A percentile compares a stretch with the other conserved stretches of the same genome.
These are phyloP conservation scores for Botrytis deweyae DNA, from an alignment of 2,329 filamentous ascomycete species.

Conservation along the genomic window DNA sequence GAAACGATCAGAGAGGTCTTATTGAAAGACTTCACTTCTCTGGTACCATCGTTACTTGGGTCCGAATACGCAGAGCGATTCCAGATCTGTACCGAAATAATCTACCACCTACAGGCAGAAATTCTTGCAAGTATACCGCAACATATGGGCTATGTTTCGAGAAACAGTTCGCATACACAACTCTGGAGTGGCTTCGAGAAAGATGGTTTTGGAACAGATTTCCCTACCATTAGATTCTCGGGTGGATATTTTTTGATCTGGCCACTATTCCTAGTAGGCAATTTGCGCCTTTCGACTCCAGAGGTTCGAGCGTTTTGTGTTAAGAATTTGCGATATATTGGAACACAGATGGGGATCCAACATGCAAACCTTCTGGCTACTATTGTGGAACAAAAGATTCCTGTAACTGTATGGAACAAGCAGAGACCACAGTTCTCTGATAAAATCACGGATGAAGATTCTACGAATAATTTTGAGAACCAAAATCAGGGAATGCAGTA, in stretches of 20 bases:
- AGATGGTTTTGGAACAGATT: not conserved
- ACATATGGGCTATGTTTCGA: constrained; percentile 21
- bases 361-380: constrained; percentile 33
- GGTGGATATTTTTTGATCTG: constrained; percentile 35
- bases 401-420: constrained; percentile 22
- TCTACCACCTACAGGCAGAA: constrained; percentile 29
- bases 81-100: constrained; percentile 20
- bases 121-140: constrained; percentile 37
- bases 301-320: constrained; percentile 28
- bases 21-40: constrained; percentile 12
- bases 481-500: too few relatives aligned
- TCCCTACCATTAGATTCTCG: constrained; percentile 22
- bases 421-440: too few relatives aligned
- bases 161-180: not conserved
- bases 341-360: constrained; percentile 30
- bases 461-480: not conserved
- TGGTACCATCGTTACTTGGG: constrained; percentile 23
- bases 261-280: constrained; percentile 35
- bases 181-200: not conserved
- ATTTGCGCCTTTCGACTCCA: constrained; percentile 25
- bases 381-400: constrained; percentile 18
- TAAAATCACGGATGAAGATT: not conserved
- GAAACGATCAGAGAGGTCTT: constrained; percentile 32
- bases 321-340: constrained; percentile 30
- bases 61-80: constrained; percentile 23